phyloP scores from a whole-genome alignment of 2,329 filamentous ascomycete species.

The Catunica adiposa region DNA sequence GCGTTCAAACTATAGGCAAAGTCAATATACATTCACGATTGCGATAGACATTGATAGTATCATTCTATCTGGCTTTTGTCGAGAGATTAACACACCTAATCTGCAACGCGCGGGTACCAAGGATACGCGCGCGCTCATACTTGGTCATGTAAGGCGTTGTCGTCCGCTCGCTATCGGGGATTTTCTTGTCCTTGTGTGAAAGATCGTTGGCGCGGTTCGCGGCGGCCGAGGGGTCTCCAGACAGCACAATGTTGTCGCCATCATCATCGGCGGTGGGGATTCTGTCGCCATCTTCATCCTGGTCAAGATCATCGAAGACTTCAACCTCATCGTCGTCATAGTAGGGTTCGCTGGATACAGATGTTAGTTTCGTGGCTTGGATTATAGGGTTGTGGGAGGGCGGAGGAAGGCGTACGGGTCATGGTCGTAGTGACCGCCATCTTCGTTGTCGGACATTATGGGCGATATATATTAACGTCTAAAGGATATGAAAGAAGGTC shows the following conservation, averaged over 20 bases:
- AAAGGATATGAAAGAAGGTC: not conserved
- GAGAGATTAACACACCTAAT: slow-evolving; percentile 52
- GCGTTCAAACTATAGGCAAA: slow-evolving; percentile 65
- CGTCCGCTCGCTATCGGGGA: slow-evolving; percentile 69
- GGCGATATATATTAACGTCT: not conserved
- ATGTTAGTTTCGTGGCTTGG: slow-evolving; percentile 14
- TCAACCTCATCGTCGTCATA: slow-evolving; percentile 53
- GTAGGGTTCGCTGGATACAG: slow-evolving; percentile 41
- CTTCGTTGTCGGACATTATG: slow-evolving; percentile 58
- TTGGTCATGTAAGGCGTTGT: slow-evolving; percentile 99
- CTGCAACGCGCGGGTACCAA: slow-evolving; percentile 85
- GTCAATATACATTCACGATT: not conserved
- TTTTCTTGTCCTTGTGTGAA: slow-evolving; percentile 64
- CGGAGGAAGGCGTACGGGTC: slow-evolving; percentile 32
- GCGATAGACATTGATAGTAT: not conserved
- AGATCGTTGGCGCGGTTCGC: slow-evolving; percentile 36
- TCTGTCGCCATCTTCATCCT: slow-evolving; percentile 34
- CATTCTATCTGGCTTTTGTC: too few species aligned
- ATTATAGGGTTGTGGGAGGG: not conserved
- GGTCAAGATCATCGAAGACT: slow-evolving; percentile 36
- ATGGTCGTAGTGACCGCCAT: slow-evolving; percentile 35
- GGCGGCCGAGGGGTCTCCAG: slow-evolving; percentile 45
- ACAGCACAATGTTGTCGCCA: slow-evolving; percentile 41
- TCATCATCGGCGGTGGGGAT: slow-evolving; percentile 38
- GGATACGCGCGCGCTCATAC: slow-evolving; percentile 85